Evolutionary conservation across 305 asterid species (phyloP).

Genomic region (Fraxinus angustifolia): DNA sequence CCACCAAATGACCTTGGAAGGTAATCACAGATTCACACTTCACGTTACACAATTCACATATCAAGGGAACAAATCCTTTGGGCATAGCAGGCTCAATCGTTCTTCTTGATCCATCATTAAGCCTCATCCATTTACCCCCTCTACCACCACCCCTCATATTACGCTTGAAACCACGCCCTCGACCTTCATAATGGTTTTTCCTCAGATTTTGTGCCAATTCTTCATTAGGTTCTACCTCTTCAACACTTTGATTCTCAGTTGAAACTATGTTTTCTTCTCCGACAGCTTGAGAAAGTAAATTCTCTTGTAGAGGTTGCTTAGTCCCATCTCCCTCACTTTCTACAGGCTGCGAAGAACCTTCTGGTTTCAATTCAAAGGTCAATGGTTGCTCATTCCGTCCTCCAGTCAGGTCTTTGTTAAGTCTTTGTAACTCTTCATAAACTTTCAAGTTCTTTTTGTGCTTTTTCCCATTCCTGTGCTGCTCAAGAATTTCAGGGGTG

Average conservation of each 20-base stretch:
- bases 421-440: constrained; percentile 39
- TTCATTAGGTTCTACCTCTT: constrained; percentile 24
- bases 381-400: constrained; percentile 28
- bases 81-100: constrained; percentile 41
- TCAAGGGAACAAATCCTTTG: constrained; percentile 46
- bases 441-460: constrained; percentile 53
- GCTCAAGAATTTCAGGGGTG: constrained; percentile 49
- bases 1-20: constrained; percentile 60
- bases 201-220: constrained; percentile 28
- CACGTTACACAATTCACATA: constrained; percentile 58
- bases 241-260: constrained; percentile 30
- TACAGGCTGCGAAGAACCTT: constrained; percentile 31
- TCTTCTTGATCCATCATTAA: constrained; percentile 32
- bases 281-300: constrained; percentile 28
- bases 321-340: constrained; percentile 19
- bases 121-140: constrained; percentile 31
- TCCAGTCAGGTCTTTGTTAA: constrained; percentile 27
- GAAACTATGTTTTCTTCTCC: constrained; percentile 29
- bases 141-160: constrained; percentile 43
- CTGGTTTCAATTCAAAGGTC: constrained; percentile 29
- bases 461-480: constrained; percentile 54
- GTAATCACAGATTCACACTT: constrained; percentile 52
- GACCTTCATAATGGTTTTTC: constrained; percentile 22
- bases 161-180: constrained; percentile 38
- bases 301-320: constrained; percentile 24